A percentile compares a stretch with the other conserved stretches of the same genome.
phyloP scores from a whole-genome alignment of 768 basidiomycete genomes.

The Macrolepiota fuliginosa region DNA sequence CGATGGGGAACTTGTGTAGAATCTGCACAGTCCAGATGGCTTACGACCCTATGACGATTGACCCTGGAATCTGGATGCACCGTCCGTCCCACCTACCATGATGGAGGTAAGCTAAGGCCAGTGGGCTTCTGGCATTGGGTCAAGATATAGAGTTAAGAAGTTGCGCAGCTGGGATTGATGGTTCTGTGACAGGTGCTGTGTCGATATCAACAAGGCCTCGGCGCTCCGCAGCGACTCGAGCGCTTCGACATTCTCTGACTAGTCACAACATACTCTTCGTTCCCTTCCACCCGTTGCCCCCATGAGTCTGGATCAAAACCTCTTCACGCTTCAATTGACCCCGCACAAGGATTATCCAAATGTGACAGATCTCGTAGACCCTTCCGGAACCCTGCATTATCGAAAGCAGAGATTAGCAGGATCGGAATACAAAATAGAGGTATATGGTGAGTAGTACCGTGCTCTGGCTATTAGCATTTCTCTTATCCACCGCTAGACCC shows the following conservation, averaged over 20 bases:
- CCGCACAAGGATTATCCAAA: conserved; percentile 56
- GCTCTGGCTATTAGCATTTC: not conserved
- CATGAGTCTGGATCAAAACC: conserved; percentile 85
- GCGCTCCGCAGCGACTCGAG: conserved; percentile 14
- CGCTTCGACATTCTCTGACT: conserved; percentile 15
- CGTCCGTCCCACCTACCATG: too few relatives aligned
- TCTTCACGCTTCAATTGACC: conserved; percentile 74
- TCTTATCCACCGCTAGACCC: conserved; percentile 50
- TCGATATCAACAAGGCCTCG: not conserved
- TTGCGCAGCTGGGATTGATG: too few relatives aligned
- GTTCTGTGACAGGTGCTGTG: conserved; percentile 5
- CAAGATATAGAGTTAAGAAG: too few relatives aligned
- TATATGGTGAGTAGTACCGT: conserved; percentile 51
- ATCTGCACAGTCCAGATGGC: too few relatives aligned
- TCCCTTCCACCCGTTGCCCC: conserved; percentile 10
- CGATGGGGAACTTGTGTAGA: too few relatives aligned
- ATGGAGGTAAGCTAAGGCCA: too few relatives aligned
- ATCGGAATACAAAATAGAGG: conserved; percentile 57
- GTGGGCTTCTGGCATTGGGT: too few relatives aligned
- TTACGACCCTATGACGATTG: too few relatives aligned
- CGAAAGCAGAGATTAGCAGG: conserved; percentile 62
- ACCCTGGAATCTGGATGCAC: too few relatives aligned
- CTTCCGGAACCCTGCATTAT: conserved; percentile 63
- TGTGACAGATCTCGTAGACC: conserved; percentile 70
- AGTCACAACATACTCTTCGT: conserved; percentile 8